Evolutionary conservation across 2,329 filamentous ascomycete genomes (phyloP).

Genomic region (Corniculantispora saksenae): DNA sequence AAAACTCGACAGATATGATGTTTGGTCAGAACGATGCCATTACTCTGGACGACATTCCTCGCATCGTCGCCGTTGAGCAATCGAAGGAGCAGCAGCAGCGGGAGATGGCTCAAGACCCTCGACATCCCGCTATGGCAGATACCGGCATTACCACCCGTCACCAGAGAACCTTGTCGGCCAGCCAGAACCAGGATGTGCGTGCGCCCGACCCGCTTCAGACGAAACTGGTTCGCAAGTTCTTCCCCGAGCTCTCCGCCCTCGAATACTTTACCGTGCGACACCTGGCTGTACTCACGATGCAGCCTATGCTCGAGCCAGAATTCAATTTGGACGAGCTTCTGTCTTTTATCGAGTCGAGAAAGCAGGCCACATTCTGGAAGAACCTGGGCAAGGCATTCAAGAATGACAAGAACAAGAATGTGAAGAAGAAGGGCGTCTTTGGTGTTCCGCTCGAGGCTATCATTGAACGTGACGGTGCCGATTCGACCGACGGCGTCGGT

Average conservation of each 20-base stretch:
- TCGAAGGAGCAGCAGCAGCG: conserved; percentile 75
- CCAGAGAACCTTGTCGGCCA: conserved; percentile 60
- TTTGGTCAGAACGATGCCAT: conserved; percentile 90
- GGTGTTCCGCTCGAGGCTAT: conserved; percentile 85
- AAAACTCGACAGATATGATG: conserved; percentile 72
- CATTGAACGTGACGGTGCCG: conserved; percentile 89
- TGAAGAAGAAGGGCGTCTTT: conserved; percentile 93
- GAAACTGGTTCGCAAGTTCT: conserved; percentile 73
- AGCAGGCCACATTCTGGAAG: conserved; percentile 91
- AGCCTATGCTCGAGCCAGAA: conserved; percentile 83
- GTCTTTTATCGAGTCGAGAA: conserved; percentile 87
- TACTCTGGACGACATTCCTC: conserved; percentile 91
- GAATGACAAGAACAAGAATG: conserved; percentile 73
- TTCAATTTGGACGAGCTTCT: conserved; percentile 94
- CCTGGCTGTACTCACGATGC: conserved; percentile 91
- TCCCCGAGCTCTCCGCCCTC: conserved; percentile 90
- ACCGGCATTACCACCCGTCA: conserved; percentile 63
- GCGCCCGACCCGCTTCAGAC: conserved; percentile 54
- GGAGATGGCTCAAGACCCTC: conserved; percentile 61
- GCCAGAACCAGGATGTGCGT: conserved; percentile 53
- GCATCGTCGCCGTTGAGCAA: conserved; percentile 94
- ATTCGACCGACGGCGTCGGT: conserved; percentile 96
- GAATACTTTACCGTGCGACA: conserved; percentile 98
- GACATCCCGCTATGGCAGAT: conserved; percentile 52
- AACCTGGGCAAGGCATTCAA: conserved; percentile 97